Conservation (phyloP, 148 eudicot species). For the Gaultheria prostrata region DNA sequence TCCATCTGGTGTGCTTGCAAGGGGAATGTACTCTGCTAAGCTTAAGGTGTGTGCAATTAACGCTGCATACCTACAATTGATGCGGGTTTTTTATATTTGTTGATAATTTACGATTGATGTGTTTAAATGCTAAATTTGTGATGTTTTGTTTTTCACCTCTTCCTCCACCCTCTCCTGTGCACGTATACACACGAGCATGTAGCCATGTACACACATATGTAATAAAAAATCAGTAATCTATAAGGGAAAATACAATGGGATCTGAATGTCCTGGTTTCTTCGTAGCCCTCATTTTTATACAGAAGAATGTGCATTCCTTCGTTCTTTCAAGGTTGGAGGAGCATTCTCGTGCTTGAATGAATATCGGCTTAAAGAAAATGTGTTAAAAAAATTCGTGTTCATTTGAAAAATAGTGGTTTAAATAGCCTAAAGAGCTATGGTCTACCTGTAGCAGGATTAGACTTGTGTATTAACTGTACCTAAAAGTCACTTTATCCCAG, state of each 20-base stretch:
- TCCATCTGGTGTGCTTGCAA: conserved; percentile 64
- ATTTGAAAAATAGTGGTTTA: neutral
- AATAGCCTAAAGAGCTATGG: neutral
- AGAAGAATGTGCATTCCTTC: neutral
- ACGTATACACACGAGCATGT: neutral
- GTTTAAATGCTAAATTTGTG: neutral
- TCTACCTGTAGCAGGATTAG: neutral
- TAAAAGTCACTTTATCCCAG: neutral
- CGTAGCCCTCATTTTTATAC: neutral
- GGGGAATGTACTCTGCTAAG: conserved; percentile 57
- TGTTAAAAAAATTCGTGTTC: neutral
- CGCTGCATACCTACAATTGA: neutral
- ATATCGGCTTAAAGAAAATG: neutral
- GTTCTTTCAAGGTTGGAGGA: neutral
- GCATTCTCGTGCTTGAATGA: neutral
- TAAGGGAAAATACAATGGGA: neutral
- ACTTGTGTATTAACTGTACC: neutral
- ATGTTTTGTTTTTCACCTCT: neutral
- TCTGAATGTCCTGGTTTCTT: neutral
- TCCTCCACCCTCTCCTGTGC: neutral
- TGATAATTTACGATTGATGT: too few species aligned
- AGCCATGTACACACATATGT: neutral
- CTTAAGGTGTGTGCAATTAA: conserved; percentile 38
- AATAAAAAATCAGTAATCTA: neutral
- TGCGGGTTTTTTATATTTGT: neutral